phyloP scores from a whole-genome alignment of 768 basidiomycete genomes.

The Xanthoconium purpureum region DNA sequence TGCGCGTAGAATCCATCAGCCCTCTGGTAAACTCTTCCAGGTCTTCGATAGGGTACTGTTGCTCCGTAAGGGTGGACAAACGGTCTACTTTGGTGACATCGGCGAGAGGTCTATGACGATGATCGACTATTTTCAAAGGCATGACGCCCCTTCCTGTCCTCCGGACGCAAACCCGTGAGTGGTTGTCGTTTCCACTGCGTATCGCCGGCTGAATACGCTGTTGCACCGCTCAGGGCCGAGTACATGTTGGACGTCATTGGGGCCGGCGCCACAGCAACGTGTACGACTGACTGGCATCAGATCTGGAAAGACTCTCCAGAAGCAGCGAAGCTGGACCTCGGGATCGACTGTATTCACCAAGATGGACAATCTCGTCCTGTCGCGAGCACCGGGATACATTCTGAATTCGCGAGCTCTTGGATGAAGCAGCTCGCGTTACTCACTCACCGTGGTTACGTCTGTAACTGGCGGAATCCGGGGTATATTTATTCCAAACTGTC shows the following conservation, averaged over 20 bases:
- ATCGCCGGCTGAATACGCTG: neutral
- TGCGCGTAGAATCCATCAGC: neutral
- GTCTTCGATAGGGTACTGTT: constrained; percentile 49
- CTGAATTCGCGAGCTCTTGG: constrained; percentile 41
- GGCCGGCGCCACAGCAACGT: constrained; percentile 52
- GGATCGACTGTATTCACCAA: constrained; percentile 43
- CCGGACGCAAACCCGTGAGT: constrained; percentile 26
- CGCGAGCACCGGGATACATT: constrained; percentile 18
- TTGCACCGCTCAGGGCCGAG: constrained; percentile 34
- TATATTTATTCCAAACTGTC: constrained; percentile 40
- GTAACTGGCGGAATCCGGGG: constrained; percentile 39
- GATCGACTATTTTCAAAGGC: constrained; percentile 23
- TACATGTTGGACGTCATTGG: constrained; percentile 52
- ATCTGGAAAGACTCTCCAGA: constrained; percentile 35
- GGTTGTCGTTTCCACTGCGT: too few species aligned
- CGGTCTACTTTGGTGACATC: constrained; percentile 61
- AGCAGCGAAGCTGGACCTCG: constrained; percentile 33
- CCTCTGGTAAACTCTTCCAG: constrained; percentile 41
- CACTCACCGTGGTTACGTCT: constrained; percentile 17
- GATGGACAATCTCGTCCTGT: constrained; percentile 32
- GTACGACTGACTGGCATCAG: constrained; percentile 46
- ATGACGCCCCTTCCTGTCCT: constrained; percentile 20
- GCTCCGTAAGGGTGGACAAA: constrained; percentile 54
- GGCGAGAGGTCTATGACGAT: constrained; percentile 22
- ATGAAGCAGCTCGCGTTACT: constrained; percentile 31